These are phyloP conservation scores for Ilex paraguariensis DNA, from an alignment of 305 asterid genomes.

Conservation along the genomic window DNA sequence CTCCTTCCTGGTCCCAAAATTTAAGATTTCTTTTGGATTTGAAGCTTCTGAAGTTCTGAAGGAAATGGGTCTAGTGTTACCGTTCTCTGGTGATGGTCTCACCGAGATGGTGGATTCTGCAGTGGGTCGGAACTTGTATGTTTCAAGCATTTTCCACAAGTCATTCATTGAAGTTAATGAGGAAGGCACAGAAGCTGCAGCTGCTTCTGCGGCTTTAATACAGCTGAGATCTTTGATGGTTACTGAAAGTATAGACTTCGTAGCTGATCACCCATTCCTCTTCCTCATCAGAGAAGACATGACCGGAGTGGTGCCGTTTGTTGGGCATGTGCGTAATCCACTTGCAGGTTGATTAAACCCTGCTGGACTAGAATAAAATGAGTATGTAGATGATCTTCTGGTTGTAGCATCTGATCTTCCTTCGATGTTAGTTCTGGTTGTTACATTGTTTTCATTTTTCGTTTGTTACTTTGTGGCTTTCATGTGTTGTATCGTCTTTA, in stretches of 20 bases:
- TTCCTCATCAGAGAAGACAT: slow-evolving; percentile 61
- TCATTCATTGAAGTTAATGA: slow-evolving; percentile 85
- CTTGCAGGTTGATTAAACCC: slow-evolving; percentile 17
- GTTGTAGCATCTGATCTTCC: too few relatives aligned
- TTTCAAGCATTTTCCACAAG: slow-evolving; percentile 67
- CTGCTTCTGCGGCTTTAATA: slow-evolving; percentile 48
- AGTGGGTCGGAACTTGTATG: slow-evolving; percentile 31
- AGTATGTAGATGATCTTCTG: not conserved
- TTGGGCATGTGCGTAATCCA: slow-evolving; percentile 51
- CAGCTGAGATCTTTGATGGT: slow-evolving; percentile 2
- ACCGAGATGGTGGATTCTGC: slow-evolving; percentile 63
- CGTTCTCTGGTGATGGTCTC: slow-evolving; percentile 54
- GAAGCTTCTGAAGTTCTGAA: slow-evolving; percentile 62
- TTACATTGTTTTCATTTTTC: too few relatives aligned
- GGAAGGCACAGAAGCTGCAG: slow-evolving; percentile 93
- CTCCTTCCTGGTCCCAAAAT: slow-evolving; percentile 60
- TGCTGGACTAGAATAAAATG: not conserved
- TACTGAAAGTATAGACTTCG: slow-evolving; percentile 46
- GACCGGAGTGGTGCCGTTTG: slow-evolving; percentile 58
- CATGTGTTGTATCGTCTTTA: not conserved
- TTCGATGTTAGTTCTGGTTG: too few relatives aligned
- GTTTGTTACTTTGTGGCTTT: not conserved
- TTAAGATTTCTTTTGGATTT: slow-evolving; percentile 54
- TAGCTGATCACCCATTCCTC: slow-evolving; percentile 84
- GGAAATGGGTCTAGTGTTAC: slow-evolving; percentile 47